Evolutionary conservation across 208 protist genomes (phyloP).

Genomic region (Novymonas esmeraldas): DNA sequence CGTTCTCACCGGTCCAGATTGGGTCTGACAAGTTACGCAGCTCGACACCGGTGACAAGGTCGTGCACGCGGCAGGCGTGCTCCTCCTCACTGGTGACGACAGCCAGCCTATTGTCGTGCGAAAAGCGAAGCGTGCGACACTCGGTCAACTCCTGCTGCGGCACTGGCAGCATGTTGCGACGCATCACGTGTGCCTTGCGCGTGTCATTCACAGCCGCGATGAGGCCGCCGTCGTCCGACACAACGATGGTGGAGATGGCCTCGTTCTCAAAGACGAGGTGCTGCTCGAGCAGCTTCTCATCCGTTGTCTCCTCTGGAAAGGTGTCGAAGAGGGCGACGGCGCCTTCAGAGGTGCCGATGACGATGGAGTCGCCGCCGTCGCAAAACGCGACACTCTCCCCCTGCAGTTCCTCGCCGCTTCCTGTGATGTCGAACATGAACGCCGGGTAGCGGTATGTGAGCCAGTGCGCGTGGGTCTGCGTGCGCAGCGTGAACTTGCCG

Average conservation of each 20-base stretch:
- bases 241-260: slow-evolving; percentile 52
- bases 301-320: slow-evolving; percentile 67
- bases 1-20: slow-evolving; percentile 73
- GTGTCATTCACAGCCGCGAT: slow-evolving; percentile 57
- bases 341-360: slow-evolving; percentile 86
- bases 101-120: slow-evolving; percentile 57
- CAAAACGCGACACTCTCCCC: slow-evolving; percentile 83
- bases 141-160: slow-evolving; percentile 49
- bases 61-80: slow-evolving; percentile 67
- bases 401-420: slow-evolving; percentile 63
- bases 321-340: slow-evolving; percentile 82
- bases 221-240: slow-evolving; percentile 58
- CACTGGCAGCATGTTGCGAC: slow-evolving; percentile 60
- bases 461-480: slow-evolving; percentile 62
- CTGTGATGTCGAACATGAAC: slow-evolving; percentile 84
- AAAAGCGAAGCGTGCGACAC: slow-evolving; percentile 69
- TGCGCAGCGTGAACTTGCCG: slow-evolving; percentile 51
- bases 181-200: slow-evolving; percentile 63
- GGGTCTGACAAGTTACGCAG: slow-evolving; percentile 70
- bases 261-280: slow-evolving; percentile 87
- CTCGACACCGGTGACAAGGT: slow-evolving; percentile 57
- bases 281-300: slow-evolving; percentile 81
- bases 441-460: slow-evolving; percentile 74
- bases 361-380: slow-evolving; percentile 73
- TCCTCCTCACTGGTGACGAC: slow-evolving; percentile 70